Evolutionary conservation across 2,329 filamentous ascomycete species (phyloP).

Genomic region (Xylariomycetidae sp.): DNA sequence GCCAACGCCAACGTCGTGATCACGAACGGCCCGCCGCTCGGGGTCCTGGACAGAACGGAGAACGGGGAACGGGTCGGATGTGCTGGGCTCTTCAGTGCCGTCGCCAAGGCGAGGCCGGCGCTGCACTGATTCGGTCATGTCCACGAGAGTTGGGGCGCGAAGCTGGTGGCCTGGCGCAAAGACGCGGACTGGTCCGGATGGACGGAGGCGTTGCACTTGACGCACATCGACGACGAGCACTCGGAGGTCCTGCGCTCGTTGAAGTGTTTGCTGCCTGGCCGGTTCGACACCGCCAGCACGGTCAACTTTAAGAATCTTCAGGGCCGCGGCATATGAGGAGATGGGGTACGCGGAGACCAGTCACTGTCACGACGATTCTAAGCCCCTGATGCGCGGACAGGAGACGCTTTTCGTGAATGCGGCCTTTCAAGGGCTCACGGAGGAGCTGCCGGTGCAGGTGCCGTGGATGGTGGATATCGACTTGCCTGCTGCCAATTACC

Average conservation of each 20-base stretch:
- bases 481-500: too few relatives aligned
- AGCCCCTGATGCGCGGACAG: too few relatives aligned
- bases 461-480: conserved; percentile 36
- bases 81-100: conserved; percentile 36
- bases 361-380: neutral
- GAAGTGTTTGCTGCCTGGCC: conserved; percentile 16
- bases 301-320: too few relatives aligned
- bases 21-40: conserved; percentile 49
- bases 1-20: conserved; percentile 39
- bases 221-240: conserved; percentile 35
- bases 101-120: conserved; percentile 35
- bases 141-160: conserved; percentile 55
- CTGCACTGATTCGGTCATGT: conserved; percentile 55
- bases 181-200: too few relatives aligned
- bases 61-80: conserved; percentile 32
- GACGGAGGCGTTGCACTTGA: conserved; percentile 36
- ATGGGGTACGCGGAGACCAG: neutral
- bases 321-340: conserved; percentile 12
- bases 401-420: too few relatives aligned
- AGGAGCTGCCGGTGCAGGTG: conserved; percentile 18
- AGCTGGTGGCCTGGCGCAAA: conserved; percentile 43
- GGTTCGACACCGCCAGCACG: conserved; percentile 12
- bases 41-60: conserved; percentile 39
- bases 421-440: neutral
- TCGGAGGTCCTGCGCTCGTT: conserved; percentile 32